A percentile compares a stretch with the other conserved stretches of the same genome.
Conservation (phyloP, 805 yeast species). For the Ogataea dorogensis region DNA sequence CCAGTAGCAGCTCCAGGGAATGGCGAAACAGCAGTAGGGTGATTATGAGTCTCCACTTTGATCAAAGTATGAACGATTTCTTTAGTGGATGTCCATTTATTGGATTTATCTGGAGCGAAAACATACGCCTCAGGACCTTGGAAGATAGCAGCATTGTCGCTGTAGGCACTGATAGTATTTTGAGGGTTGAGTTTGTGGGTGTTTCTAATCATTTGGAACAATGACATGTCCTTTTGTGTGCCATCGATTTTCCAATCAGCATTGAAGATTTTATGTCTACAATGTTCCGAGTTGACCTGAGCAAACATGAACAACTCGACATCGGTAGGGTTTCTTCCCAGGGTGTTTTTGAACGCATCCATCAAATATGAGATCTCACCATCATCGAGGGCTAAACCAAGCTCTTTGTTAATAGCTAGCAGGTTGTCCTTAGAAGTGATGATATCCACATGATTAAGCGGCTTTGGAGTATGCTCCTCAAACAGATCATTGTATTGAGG, state of each 20-base stretch:
- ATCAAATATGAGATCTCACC: constrained; percentile 90
- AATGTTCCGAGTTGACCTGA: constrained; percentile 98
- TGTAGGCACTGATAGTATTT: constrained; percentile 87
- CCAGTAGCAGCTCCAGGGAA: constrained; percentile 99
- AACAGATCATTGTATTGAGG: constrained; percentile 73
- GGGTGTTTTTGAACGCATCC: constrained; percentile 71
- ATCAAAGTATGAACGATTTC: constrained; percentile 87
- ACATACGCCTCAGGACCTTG: constrained; percentile 77
- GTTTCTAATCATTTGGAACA: constrained; percentile 94
- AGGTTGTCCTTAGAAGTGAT: constrained; percentile 56
- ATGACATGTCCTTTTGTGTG: constrained; percentile 62
- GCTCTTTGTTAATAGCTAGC: constrained; percentile 69
- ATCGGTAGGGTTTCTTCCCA: constrained; percentile 92
- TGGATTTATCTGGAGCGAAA: constrained; percentile 72
- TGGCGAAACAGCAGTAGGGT: constrained; percentile 99
- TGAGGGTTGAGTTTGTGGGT: constrained; percentile 81
- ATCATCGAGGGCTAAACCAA: constrained; percentile 92
- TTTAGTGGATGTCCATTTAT: constrained; percentile 68
- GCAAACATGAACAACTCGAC: constrained; percentile 99
- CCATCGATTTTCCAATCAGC: constrained; percentile 98
- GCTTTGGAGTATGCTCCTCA: constrained; percentile 76
- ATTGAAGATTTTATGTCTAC: constrained; percentile 97
- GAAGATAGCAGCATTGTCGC: constrained; percentile 96
- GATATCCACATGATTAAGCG: constrained; percentile 72
- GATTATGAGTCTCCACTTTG: constrained; percentile 98